These are phyloP conservation scores for Colletotrichum theobromicola DNA, from an alignment of 2,329 filamentous ascomycete genomes.

Conservation along the genomic window DNA sequence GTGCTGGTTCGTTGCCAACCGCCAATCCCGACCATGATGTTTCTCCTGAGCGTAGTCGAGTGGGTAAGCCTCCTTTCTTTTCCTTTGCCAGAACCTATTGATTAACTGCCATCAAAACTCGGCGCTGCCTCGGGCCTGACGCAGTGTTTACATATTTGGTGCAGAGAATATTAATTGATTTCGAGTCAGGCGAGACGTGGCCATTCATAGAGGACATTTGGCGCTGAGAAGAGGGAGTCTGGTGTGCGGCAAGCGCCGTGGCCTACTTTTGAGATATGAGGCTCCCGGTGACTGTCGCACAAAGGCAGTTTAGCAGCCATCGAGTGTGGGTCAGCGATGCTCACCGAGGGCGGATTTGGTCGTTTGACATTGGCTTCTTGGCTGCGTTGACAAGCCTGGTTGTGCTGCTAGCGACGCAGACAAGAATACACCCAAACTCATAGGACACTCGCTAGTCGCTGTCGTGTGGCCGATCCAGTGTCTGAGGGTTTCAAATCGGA, in stretches of 20 bases:
- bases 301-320: neutral
- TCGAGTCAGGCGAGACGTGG: constrained; percentile 1
- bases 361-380: neutral
- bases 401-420: neutral
- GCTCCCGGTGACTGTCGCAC: neutral
- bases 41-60: neutral
- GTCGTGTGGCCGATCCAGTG: neutral
- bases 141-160: constrained; percentile 1
- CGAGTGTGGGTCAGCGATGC: neutral
- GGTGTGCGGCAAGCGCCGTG: neutral
- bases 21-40: neutral
- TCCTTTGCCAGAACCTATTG: neutral
- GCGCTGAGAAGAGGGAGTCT: neutral
- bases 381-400: neutral
- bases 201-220: neutral
- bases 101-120: neutral
- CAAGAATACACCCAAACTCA: neutral
- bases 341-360: neutral
- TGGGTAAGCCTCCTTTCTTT: neutral
- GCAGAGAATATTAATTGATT: neutral
- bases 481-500: constrained; percentile 3
- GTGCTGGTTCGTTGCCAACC: neutral
- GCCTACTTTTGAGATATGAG: neutral
- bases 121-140: neutral
- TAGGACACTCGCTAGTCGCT: neutral